Evolutionary conservation across 2,329 filamentous ascomycete genomes (phyloP).

Genomic region (Microsporum audouinii): DNA sequence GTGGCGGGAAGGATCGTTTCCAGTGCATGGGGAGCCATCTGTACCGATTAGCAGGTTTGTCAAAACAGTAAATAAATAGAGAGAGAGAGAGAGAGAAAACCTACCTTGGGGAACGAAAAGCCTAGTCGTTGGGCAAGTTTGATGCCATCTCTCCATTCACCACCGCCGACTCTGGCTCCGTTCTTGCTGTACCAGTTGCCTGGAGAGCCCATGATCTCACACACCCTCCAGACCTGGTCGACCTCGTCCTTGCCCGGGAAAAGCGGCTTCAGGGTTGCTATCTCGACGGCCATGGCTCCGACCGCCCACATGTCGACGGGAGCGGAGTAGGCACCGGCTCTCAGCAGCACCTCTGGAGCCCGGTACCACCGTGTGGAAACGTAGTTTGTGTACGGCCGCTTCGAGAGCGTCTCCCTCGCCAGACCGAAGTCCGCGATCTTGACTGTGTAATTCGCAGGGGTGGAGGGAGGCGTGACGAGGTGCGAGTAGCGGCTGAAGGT

Average conservation of each 20-base stretch:
- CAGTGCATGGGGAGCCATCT: constrained; percentile 96
- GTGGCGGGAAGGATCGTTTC: constrained; percentile 83
- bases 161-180: constrained; percentile 75
- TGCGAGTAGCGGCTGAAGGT: constrained; percentile 88
- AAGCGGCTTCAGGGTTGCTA: constrained; percentile 88
- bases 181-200: constrained; percentile 92
- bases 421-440: constrained; percentile 98
- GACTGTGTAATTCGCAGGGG: constrained; percentile 84
- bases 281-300: constrained; percentile 95
- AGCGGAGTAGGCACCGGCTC: constrained; percentile 92
- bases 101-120: constrained; percentile 84
- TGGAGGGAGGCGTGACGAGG: constrained; percentile 86
- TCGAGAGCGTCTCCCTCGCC: constrained; percentile 93
- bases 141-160: constrained; percentile 94
- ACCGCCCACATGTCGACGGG: constrained; percentile 98
- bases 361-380: constrained; percentile 95
- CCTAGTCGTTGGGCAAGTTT: constrained; percentile 88
- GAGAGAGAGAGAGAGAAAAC: constrained; percentile 5
- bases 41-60: neutral
- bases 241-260: constrained; percentile 98
- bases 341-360: constrained; percentile 83
- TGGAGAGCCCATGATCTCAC: constrained; percentile 98
- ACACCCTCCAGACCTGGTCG: constrained; percentile 96
- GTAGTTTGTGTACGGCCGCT: constrained; percentile 93
- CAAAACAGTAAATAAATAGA: neutral